Base-by-base conservation (phyloP, 75 land plant species). In the Azolla pinnata region DNA sequence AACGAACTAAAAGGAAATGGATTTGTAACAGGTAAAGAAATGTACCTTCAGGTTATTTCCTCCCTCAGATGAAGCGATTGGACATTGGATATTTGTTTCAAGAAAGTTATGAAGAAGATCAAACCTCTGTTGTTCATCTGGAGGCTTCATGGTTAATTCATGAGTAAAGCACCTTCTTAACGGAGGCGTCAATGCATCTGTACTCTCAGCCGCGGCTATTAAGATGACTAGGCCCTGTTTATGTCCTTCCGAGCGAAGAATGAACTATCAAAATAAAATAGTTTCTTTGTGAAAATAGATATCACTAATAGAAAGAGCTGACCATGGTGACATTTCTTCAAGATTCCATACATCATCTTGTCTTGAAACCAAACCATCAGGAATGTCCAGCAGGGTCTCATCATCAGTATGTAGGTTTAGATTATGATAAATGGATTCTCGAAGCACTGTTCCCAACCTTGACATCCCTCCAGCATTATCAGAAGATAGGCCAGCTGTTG, bases 131-230 rank as follows among this genome's bases (percentile, higher is more conserved):
- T 60, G 62, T 60, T 91, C 97, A 72, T 65, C 79, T 51, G 91
- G 76, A 29, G 86, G 62, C 25, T 67, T 73, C 65, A 91, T 67
- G 16, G 64, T 73, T 24, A 91, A 65, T 58, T 88, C 89, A 73
- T 91, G 95, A 54, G 82, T 91, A 62, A 91, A 91, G 66, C 89
- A 91, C 31, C 85, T 83, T 54, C 97, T 75, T 34, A 91, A 67
- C 25, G 78, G 48, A 31, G 82, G 62, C 63, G 79, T 76, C 29
- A 91, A 44, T 50, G 75, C 80, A 54, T 88, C 95, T 60, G 74
- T 59, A 56, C 75, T 72, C 23, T 85, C 84, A 29, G 86, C 79
- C 47, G 86, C 67, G 32, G 89, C 97, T 60, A 91, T 73, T 47
- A 91, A 57, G 9, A 90, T 47, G 20, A 87, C 71, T 34, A 56